phyloP scores from a whole-genome alignment of 352 stramenopile species.

The Phytophthora melonis region DNA sequence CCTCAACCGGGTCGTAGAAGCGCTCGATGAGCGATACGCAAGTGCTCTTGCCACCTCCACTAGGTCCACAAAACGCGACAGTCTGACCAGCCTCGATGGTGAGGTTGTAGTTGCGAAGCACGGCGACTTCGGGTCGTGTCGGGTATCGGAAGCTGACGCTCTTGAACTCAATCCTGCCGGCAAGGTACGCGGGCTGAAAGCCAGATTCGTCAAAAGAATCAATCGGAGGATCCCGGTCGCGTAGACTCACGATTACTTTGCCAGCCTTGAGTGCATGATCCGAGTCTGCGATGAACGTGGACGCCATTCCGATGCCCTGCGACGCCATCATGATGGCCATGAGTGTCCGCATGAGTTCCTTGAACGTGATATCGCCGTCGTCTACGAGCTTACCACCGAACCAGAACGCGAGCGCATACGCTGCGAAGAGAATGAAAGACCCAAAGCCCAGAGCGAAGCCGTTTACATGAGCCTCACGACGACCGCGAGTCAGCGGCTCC shows the following conservation, averaged over 20 bases:
- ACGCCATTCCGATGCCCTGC: slow-evolving; percentile 35
- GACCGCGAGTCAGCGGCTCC: slow-evolving; percentile 31
- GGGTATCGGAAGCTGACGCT: slow-evolving; percentile 83
- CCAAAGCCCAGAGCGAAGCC: slow-evolving; percentile 70
- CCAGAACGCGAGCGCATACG: slow-evolving; percentile 69
- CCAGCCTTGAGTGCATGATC: slow-evolving; percentile 80
- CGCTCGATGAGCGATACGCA: too few species aligned
- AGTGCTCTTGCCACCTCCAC: too few species aligned
- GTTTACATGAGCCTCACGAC: slow-evolving; percentile 44
- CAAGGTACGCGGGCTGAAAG: not conserved
- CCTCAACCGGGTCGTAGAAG: too few species aligned
- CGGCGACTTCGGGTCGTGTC: slow-evolving; percentile 53
- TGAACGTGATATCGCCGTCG: slow-evolving; percentile 47
- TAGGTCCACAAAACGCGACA: too few species aligned
- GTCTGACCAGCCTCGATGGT: too few species aligned
- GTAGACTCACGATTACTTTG: slow-evolving; percentile 41
- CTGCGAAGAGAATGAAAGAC: slow-evolving; percentile 61
- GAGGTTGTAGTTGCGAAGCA: slow-evolving; percentile 87
- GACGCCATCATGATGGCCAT: slow-evolving; percentile 61
- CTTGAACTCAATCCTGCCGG: slow-evolving; percentile 40
- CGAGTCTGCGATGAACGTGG: slow-evolving; percentile 43
- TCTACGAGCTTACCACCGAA: slow-evolving; percentile 61
- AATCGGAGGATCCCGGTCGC: slow-evolving; percentile 43
- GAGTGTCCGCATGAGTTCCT: slow-evolving; percentile 58
- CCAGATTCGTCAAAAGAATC: slow-evolving; percentile 46